Conservation (phyloP, 169 alveolate genomes). For the Neospora caninum region DNA sequence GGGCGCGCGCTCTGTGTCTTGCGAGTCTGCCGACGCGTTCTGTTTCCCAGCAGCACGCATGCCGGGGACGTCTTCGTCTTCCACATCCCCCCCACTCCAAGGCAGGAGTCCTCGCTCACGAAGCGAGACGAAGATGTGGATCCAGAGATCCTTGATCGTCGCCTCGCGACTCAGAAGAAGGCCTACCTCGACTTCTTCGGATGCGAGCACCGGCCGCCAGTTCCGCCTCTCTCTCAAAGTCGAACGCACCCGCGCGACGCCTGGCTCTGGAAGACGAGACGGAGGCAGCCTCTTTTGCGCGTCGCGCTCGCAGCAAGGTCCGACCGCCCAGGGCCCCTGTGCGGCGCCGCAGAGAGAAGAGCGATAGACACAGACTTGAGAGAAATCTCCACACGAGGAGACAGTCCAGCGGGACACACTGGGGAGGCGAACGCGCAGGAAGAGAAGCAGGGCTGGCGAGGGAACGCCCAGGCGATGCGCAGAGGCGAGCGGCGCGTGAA, state of each 20-base stretch:
- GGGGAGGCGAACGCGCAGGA: neutral
- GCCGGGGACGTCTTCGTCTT: too few relatives aligned
- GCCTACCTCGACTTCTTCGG: neutral
- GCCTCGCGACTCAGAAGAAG: neutral
- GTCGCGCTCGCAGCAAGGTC: too few relatives aligned
- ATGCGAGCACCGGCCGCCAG: neutral
- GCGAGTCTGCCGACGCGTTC: neutral
- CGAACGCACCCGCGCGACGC: neutral
- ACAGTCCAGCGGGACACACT: neutral
- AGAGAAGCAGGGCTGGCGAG: neutral
- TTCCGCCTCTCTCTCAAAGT: neutral
- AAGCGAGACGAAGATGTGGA: neutral
- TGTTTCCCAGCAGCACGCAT: too few relatives aligned
- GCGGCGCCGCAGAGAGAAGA: neutral
- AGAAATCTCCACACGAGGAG: neutral
- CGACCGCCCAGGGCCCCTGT: neutral
- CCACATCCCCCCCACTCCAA: too few relatives aligned
- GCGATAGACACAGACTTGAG: neutral
- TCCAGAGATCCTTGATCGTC: neutral
- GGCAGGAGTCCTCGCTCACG: neutral
- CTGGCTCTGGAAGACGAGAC: neutral
- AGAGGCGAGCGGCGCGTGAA: neutral
- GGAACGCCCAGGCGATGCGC: neutral
- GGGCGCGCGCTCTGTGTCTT: neutral
- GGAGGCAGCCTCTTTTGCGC: neutral